Percentiles rank a stretch among this genome's conserved stretches.
phyloP scores from a whole-genome alignment of 2,329 filamentous ascomycete species.

The Chalara sp. region DNA sequence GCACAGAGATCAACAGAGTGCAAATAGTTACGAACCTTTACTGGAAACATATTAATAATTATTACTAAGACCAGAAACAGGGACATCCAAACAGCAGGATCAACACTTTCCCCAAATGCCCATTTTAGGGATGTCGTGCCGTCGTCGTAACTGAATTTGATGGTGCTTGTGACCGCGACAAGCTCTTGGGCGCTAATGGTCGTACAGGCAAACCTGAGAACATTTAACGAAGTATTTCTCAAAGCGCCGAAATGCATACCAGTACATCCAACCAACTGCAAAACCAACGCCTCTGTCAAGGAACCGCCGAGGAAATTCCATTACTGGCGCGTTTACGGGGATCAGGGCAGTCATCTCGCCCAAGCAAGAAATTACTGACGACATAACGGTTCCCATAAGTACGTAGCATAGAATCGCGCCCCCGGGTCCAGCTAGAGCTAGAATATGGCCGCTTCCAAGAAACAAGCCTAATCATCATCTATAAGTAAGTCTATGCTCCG shows the following conservation, averaged over 20 bases:
- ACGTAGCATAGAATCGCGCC: slow-evolving; percentile 34
- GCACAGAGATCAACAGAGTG: neutral
- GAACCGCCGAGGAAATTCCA: slow-evolving; percentile 32
- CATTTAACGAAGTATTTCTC: neutral
- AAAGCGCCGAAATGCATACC: slow-evolving; percentile 16
- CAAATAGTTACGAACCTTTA: slow-evolving; percentile 22
- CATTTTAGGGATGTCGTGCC: slow-evolving; percentile 28
- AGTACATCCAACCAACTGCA: slow-evolving; percentile 34
- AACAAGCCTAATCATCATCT: slow-evolving; percentile 27
- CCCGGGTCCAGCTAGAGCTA: slow-evolving; percentile 33
- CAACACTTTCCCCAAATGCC: slow-evolving; percentile 28
- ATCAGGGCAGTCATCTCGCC: slow-evolving; percentile 34
- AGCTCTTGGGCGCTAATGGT: slow-evolving; percentile 30
- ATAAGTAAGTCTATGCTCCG: neutral
- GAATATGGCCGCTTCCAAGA: slow-evolving; percentile 31
- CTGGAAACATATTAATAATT: slow-evolving; percentile 30
- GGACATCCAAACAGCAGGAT: slow-evolving; percentile 32
- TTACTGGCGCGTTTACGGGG: slow-evolving; percentile 33
- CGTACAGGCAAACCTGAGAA: slow-evolving; percentile 30
- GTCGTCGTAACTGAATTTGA: slow-evolving; percentile 32
- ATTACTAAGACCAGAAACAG: slow-evolving; percentile 30
- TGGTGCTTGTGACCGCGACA: slow-evolving; percentile 28
- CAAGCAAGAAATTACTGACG: slow-evolving; percentile 35
- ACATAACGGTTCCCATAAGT: slow-evolving; percentile 36
- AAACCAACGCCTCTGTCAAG: slow-evolving; percentile 31